Evolutionary conservation across 2,329 filamentous ascomycete genomes (phyloP), one percentile per base, ranked within the genome.

Genomic region (Epichloe brachyelytri): DNA sequence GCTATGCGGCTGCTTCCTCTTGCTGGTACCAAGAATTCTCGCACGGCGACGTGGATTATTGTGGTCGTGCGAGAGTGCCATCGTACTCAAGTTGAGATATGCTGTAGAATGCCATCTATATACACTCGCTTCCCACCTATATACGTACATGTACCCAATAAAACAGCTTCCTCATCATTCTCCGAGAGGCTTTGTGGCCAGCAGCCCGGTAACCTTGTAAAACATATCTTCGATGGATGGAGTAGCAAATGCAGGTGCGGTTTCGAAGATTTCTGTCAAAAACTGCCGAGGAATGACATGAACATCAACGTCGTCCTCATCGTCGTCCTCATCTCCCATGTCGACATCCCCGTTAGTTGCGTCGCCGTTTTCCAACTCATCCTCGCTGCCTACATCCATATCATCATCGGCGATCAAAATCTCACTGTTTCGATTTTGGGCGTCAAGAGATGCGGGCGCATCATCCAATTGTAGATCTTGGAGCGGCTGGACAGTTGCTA

Each of bases 141-240:
- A 43, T 51, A 47, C 34, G 38, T 39, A 49, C 40, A 49, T 48
- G 38, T 41, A 20, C 19, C 20, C 20, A 17, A 34, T 17, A 6
- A 34, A 14, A n/a, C 34, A 38, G 8, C 20, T 19, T 17, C 20
- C n/a, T 40, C 19, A n/a, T 41, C 37, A 37, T 40, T 50, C 43
- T 17, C 30, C 52, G 26, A 50, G 43, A 39, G 49, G 46, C 52
- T 79, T 83, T 54, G 76, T 70, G 1, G 78, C 76, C 62, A 85
- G 80, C 10, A 69, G 59, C 45, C 61, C 78, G 12, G 84, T 77
- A 39, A 91, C 82, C 64, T 82, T 79, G 64, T 84, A 81, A 62
- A 90, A 89, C 69, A 88, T 77, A 55, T 88, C 85, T 64, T 85
- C 80, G 20, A 90, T 78, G 11, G 84, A 79, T 20, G 83, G 82